Base-by-base conservation (phyloP, 73 alveolate genomes). In the Stentor roeselii region DNA sequence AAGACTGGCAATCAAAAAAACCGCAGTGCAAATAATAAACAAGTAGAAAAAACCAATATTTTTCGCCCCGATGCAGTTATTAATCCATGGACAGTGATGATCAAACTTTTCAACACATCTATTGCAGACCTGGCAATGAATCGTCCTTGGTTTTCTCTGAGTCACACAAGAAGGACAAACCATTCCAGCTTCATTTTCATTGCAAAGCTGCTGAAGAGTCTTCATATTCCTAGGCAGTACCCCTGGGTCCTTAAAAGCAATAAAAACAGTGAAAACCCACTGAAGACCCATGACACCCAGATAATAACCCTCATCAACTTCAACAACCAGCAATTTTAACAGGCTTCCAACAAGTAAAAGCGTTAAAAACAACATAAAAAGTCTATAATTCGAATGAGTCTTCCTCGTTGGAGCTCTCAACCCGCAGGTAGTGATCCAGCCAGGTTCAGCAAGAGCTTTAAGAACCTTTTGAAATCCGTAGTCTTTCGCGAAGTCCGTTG, bases 71-170 rank as follows among this genome's bases (percentile, higher is more conserved):
- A 91, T 86, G 35, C 96, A 91, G 61, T 88, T 80, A 78, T 90
- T 90, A 30, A 88, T 82, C 96, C 96, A 90, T 40, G 92, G 87
- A 60, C 96, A 90, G 78, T 90, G 96, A 67, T 90, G 96, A 78
- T 90, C 96, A 50, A 90, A 84, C 61, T 89, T 88, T 78, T 90
- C 93, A 14, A 90, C 86, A 36, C 95, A 90, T 58, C 67, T 60
- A 76, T 78, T 87, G 60, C 95, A 90, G 36, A 76, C 58, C 27
- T 60, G 37, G 37, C 95, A 90, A 83, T 90, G 95, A 42, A 83
- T 87, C 35, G 93, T 76, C 83, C 95, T 88, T 67, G 85, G 83
- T 27, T 36, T 21, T 2, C 80, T 67, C 2, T 34, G 21, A 2
- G 37, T 34, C 14, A 67, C 37, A 2, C 80, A 67, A 15, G 32